Base-by-base conservation (phyloP, 148 eudicot genomes). In the Bassia scoparia region DNA sequence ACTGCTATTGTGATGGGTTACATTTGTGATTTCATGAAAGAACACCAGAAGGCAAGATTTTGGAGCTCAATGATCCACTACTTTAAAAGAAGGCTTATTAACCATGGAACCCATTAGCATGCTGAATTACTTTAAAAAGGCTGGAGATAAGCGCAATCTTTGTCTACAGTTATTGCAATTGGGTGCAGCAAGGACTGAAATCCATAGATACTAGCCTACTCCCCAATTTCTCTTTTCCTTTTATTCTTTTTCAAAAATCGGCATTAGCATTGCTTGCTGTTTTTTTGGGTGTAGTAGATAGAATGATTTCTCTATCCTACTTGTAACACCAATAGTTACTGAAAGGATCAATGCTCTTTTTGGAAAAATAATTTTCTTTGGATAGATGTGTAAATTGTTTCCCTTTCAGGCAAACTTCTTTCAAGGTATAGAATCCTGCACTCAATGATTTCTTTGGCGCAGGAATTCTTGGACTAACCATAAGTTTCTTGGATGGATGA, bases 391-490 rank as follows among this genome's bases (percentile, higher is more conserved):
- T 56, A 68, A 81, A 79, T 62, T 82, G 61, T 78, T 81, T 82
- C 76, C 80, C 84, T 78, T 72, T 46, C 27, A 67, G 77, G 78
- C 77, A 76, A 66, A 68, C 73, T 73, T 73, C 82, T 76, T 78
- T 73, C 73, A 74, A 71, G 60, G 80, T 70, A 68, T 83, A 80
- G 86, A 76, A 81, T 71, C 82, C 85, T 71, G 73, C 72, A 79
- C 96, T 88, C 92, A 90, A 83, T 74, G 64, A 77, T 77, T 86
- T 90, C 80, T 90, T 88, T 88, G 90, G 80, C 85, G 90, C 96
- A 90, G 96, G 92, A 84, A 82, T 80, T 68, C 76, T 75, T 78
- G 88, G 86, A 83, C 69, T 76, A 78, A 82, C 88, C 88, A 79
- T 80, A 82, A 79, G 84, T 87, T 80, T 83, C 83, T 79, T 84